Conservation (phyloP, 2,329 filamentous ascomycete species). For the Diaporthe australafricana region DNA sequence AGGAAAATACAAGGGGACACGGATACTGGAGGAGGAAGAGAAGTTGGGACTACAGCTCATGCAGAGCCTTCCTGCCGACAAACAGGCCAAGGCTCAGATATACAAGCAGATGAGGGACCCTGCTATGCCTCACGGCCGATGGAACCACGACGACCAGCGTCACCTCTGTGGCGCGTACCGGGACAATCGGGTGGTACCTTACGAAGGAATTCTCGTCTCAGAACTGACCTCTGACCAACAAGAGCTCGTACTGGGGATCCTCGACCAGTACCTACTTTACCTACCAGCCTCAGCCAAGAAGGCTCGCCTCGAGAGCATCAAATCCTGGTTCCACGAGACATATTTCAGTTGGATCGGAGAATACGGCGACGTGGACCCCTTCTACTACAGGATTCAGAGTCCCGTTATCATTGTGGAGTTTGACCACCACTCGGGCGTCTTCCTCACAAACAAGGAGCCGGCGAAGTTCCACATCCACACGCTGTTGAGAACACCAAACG, state of each 20-base stretch:
- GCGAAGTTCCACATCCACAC: constrained; percentile 86
- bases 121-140: constrained; percentile 74
- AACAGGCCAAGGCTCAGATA: constrained; percentile 64
- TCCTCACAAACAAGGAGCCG: constrained; percentile 78
- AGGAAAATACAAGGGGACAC: constrained; percentile 71
- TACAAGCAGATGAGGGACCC: constrained; percentile 73
- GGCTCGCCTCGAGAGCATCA: constrained; percentile 65
- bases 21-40: constrained; percentile 75
- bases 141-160: constrained; percentile 85
- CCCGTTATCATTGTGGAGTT: constrained; percentile 82
- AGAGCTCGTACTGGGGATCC: constrained; percentile 66
- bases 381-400: constrained; percentile 83
- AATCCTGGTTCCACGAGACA: constrained; percentile 72
- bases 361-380: constrained; percentile 74
- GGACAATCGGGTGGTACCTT: constrained; percentile 82
- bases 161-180: constrained; percentile 83
- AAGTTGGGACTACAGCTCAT: constrained; percentile 74
- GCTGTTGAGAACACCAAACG: constrained; percentile 77
- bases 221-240: constrained; percentile 62
- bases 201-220: constrained; percentile 72
- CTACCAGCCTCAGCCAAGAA: constrained; percentile 68
- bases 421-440: constrained; percentile 84
- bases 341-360: constrained; percentile 86
- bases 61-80: constrained; percentile 65
- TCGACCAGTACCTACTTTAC: constrained; percentile 76